Evolutionary conservation across 306 rosid species (phyloP).

Genomic region (Pyrus pyrifolia): DNA sequence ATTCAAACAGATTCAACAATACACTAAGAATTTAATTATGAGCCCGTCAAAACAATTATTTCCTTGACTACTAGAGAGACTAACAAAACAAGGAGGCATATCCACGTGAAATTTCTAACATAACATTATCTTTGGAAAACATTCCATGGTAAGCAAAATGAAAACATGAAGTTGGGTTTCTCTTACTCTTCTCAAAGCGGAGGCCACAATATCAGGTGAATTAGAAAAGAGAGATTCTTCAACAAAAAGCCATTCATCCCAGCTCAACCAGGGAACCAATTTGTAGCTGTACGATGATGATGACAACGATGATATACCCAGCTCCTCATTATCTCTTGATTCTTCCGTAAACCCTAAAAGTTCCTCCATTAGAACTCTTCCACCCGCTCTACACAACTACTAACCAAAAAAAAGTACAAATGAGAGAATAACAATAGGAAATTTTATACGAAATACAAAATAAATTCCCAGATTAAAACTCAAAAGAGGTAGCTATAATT

Average conservation of each 20-base stretch:
- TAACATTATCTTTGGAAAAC: neutral
- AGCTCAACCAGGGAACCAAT: constrained; percentile 85
- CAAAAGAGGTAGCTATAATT: neutral
- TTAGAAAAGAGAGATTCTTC: constrained; percentile 53
- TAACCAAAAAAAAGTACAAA: neutral
- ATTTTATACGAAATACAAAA: too few species aligned
- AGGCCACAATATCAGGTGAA: constrained; percentile 48
- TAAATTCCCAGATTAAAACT: too few species aligned
- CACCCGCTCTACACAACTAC: neutral
- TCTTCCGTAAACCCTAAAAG: constrained; percentile 12
- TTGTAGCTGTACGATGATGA: constrained; percentile 29
- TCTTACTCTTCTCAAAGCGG: constrained; percentile 62
- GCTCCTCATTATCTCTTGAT: neutral
- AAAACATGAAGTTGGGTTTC: neutral
- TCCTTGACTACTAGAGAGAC: neutral
- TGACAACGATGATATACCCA: neutral
- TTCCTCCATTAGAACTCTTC: neutral
- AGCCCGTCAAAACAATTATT: neutral
- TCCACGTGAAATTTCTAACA: neutral
- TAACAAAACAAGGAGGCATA: neutral
- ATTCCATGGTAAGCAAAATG: neutral
- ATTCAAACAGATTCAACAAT: neutral
- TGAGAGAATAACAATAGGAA: neutral
- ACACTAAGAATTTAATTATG: neutral
- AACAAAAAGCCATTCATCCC: constrained; percentile 89